Percentiles rank a stretch among this genome's conserved stretches.
Evolutionary conservation across 768 basidiomycete genomes (phyloP).

Genomic region (Psilocybe sp.): DNA sequence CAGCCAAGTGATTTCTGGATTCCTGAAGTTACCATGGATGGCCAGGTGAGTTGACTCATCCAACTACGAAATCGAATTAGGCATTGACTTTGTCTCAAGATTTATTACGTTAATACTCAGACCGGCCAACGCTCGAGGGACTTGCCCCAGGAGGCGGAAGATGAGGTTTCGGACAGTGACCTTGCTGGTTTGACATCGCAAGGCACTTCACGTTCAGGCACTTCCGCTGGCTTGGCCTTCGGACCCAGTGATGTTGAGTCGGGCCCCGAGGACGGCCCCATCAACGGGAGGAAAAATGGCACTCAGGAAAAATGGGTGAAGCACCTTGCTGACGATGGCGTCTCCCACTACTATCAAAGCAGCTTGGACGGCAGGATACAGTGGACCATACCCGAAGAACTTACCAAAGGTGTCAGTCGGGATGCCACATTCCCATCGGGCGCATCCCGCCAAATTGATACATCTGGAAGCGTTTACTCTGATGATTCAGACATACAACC

Average conservation of each 20-base stretch:
- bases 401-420: constrained; percentile 17
- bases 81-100: constrained; percentile 43
- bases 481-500: constrained; percentile 78
- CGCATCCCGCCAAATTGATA: constrained; percentile 28
- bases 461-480: constrained; percentile 66
- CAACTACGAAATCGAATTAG: constrained; percentile 1
- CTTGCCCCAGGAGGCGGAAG: constrained; percentile 72
- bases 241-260: constrained; percentile 35
- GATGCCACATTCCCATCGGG: constrained; percentile 19
- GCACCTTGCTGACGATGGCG: constrained; percentile 78
- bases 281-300: constrained; percentile 39
- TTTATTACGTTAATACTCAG: constrained; percentile 92
- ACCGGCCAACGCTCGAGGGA: constrained; percentile 83
- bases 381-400: constrained; percentile 63
- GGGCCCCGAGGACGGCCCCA: constrained; percentile 34
- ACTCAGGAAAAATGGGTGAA: constrained; percentile 84
- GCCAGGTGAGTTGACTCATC: constrained; percentile 60
- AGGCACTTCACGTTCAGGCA: constrained; percentile 52
- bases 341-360: constrained; percentile 79
- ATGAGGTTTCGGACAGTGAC: constrained; percentile 61
- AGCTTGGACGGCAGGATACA: constrained; percentile 61
- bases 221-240: constrained; percentile 50
- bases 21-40: constrained; percentile 77
- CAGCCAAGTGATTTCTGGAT: constrained; percentile 86
- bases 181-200: constrained; percentile 59